Base-by-base conservation (phyloP, 2,329 filamentous ascomycete genomes). In the Tolypocladium endophyticum region DNA sequence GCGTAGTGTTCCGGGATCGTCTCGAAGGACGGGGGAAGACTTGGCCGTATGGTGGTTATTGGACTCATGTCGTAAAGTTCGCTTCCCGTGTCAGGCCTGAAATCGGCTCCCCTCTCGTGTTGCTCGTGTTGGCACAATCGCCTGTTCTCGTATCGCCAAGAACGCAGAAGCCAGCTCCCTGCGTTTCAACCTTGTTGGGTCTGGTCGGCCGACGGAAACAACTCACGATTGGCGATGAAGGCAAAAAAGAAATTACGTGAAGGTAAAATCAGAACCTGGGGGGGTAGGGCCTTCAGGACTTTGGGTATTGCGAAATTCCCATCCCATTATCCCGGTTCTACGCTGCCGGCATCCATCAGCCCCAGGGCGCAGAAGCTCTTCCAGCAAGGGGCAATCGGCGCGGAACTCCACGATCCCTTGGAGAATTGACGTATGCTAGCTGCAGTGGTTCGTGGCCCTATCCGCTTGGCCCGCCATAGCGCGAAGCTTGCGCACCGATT, bases 61-160 rank as follows among this genome's bases (percentile, higher is more conserved):
- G 61, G 38, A 58, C 59, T 63, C 65, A 66, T 66, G 52, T 60
- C 61, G 61, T 20, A 59, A 43, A 55, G 23, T n/a, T 35, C 25
- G 30, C 30, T 45, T n/a, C n/a, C 36, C 41, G 56, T 50, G 28
- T n/a, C 28, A 23, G 30, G 43, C 16, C 56, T 57, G 7, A 36
- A 36, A 33, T 23, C 8, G 35, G 20, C 14, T 57, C 43, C 58
- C 33, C 25, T 50, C 56, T 52, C 56, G 56, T 57, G 18, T 8
- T 30, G 28, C 20, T 14, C 2, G 55, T 47, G 7, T 2, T 30
- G 30, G 30, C 25, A 1, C 45, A 14, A n/a, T 12, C 14, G 30
- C 18, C 18, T 2, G 11, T 35, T 8, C 28, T 33, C 28, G 50
- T 53, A 53, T 53, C 20, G 50, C 30, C 4, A 14, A 35, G 20